A percentile compares a stretch with the other conserved stretches of the same genome.
phyloP scores from a whole-genome alignment of 2,329 filamentous ascomycete genomes.

The Chaetomiaceae sp. region DNA sequence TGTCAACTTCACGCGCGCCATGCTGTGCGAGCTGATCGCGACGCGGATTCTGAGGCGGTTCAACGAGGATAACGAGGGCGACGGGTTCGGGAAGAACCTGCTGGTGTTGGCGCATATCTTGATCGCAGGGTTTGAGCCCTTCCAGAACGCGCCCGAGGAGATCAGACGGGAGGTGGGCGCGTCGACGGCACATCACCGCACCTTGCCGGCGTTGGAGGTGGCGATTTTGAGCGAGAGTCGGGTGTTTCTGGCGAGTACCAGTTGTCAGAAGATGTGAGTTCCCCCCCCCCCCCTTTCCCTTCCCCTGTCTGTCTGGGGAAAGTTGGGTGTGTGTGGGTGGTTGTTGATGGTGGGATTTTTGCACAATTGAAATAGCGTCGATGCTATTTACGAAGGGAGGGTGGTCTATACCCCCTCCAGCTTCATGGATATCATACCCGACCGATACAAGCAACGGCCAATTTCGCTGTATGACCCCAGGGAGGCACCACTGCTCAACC shows the following conservation, averaged over 20 bases:
- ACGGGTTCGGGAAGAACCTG: constrained; percentile 63
- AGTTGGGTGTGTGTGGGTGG: too few species aligned
- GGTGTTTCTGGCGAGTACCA: constrained; percentile 68
- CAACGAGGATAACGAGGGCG: constrained; percentile 70
- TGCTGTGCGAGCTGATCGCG: constrained; percentile 75
- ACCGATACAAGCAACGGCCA: constrained; percentile 79
- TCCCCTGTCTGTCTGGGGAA: too few species aligned
- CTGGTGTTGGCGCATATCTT: constrained; percentile 73
- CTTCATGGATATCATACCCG: constrained; percentile 78
- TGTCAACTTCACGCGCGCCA: constrained; percentile 72
- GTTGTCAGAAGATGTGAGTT: constrained; percentile 67
- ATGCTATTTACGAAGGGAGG: constrained; percentile 75
- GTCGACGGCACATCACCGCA: constrained; percentile 49
- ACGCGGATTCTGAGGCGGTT: constrained; percentile 73
- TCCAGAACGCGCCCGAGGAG: constrained; percentile 71
- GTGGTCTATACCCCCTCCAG: constrained; percentile 78
- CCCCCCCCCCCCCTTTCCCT: neutral
- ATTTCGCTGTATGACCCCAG: constrained; percentile 77
- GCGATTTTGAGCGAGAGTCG: constrained; percentile 82
- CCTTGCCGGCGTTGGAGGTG: constrained; percentile 73
- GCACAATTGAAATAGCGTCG: constrained; percentile 45
- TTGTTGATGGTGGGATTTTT: neutral
- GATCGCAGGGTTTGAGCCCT: constrained; percentile 79
- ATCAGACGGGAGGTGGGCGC: constrained; percentile 56
- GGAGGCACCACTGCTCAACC: constrained; percentile 71